These are phyloP conservation scores for Guadua angustifolia DNA, from an alignment of 176 grass and related monocot genomes.

Conservation along the genomic window DNA sequence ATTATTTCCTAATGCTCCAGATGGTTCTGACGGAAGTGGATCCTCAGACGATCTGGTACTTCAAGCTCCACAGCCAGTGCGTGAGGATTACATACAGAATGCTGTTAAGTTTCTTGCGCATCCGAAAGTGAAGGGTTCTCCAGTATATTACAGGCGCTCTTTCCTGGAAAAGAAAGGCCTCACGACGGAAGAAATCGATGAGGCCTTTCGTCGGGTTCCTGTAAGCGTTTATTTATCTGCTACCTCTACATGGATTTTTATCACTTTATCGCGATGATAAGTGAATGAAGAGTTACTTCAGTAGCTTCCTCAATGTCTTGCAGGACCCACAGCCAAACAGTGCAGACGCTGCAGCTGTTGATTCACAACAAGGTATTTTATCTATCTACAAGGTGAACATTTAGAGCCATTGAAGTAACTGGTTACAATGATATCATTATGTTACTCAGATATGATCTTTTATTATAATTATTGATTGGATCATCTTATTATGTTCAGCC, in stretches of 20 bases:
- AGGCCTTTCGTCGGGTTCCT: conserved; percentile 82
- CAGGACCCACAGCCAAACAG: conserved; percentile 68
- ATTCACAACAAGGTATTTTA: conserved; percentile 56
- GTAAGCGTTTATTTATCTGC: conserved; percentile 48
- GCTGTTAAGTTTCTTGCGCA: conserved; percentile 89
- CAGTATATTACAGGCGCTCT: conserved; percentile 67
- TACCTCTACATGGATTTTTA: conserved; percentile 6
- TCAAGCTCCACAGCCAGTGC: conserved; percentile 45
- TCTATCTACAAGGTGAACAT: background rate
- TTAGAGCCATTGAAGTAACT: background rate
- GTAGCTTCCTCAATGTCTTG: conserved; percentile 34
- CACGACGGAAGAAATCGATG: conserved; percentile 81
- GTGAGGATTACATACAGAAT: conserved; percentile 88
- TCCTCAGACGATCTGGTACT: conserved; percentile 45
- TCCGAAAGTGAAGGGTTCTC: conserved; percentile 79
- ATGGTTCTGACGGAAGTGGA: conserved; percentile 24
- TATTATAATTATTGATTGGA: background rate
- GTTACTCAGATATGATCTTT: conserved; percentile 21
- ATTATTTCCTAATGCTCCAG: conserved; percentile 21
- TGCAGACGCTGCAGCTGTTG: conserved; percentile 42
- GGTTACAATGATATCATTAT: background rate
- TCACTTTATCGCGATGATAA: background rate
- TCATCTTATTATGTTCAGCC: background rate
- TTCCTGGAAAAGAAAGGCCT: conserved; percentile 92
- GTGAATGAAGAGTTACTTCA: conserved; percentile 30